These are phyloP conservation scores for Backusella sp. DNA, from an alignment of 192 early-diverging fungal genomes.

Conservation along the genomic window DNA sequence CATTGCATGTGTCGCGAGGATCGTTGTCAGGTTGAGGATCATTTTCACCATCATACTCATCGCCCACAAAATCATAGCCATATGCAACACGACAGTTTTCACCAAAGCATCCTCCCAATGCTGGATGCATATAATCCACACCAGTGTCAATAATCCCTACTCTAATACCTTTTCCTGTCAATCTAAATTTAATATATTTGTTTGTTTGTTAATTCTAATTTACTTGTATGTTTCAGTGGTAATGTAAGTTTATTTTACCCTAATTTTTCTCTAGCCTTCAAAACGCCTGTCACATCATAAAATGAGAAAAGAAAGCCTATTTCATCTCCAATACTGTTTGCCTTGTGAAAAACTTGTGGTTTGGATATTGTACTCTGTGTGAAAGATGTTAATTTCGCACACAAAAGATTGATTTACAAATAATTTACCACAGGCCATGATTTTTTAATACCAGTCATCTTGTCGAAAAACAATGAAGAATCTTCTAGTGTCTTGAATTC, in stretches of 20 bases:
- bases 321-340: conserved; percentile 11
- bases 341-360: conserved; percentile 6
- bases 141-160: conserved; percentile 62
- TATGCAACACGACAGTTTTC: conserved; percentile 49
- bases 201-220: neutral
- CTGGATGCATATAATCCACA: conserved; percentile 59
- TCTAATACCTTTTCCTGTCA: conserved; percentile 46
- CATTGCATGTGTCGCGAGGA: conserved; percentile 49
- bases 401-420: neutral
- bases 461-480: conserved; percentile 25
- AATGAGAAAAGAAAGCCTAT: conserved; percentile 23
- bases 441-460: conserved; percentile 34
- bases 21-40: conserved; percentile 35
- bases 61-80: conserved; percentile 56
- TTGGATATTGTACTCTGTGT: conserved; percentile 9
- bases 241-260: conserved; percentile 21
- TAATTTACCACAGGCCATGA: conserved; percentile 45
- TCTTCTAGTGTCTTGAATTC: conserved; percentile 33
- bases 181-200: conserved; percentile 20
- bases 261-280: conserved; percentile 32
- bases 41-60: conserved; percentile 46
- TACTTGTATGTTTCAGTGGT: neutral
- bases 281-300: conserved; percentile 47
- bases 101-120: conserved; percentile 58
- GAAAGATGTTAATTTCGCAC: neutral